These are phyloP conservation scores for Vaccinium vitisidaea DNA, from an alignment of 148 eudicot species.

Conservation along the genomic window DNA sequence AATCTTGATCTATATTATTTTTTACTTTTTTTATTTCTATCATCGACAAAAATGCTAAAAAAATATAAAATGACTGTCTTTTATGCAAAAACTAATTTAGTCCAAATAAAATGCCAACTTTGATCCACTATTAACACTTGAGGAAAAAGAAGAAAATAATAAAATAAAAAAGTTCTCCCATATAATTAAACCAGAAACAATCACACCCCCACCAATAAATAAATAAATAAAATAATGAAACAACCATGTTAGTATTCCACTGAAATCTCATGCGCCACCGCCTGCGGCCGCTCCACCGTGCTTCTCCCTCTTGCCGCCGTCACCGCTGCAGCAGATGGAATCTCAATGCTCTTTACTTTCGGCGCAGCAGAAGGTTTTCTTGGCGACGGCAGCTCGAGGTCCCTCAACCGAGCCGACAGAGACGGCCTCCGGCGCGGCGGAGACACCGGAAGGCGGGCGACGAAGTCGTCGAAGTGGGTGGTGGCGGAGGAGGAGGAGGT, in stretches of 20 bases:
- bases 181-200: background rate
- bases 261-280: background rate
- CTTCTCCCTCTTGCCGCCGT: background rate
- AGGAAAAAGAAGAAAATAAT: no score
- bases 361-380: no score
- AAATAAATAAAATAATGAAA: background rate
- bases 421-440: conserved; percentile 10
- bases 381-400: background rate
- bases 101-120: no score
- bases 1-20: no score
- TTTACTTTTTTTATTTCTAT: no score
- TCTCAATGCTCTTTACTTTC: background rate
- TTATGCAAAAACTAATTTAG: no score
- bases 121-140: background rate
- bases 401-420: background rate
- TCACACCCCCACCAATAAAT: background rate
- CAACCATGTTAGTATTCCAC: background rate
- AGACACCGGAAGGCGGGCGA: conserved; percentile 38
- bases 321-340: background rate
- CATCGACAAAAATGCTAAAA: no score
- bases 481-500: conserved; percentile 14
- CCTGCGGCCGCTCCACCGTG: background rate
- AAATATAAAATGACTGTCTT: no score
- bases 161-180: background rate
- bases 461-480: conserved; percentile 27